Base-by-base conservation (phyloP, 495 filamentous ascomycete genomes). In the Talaromyces wortmannii region DNA sequence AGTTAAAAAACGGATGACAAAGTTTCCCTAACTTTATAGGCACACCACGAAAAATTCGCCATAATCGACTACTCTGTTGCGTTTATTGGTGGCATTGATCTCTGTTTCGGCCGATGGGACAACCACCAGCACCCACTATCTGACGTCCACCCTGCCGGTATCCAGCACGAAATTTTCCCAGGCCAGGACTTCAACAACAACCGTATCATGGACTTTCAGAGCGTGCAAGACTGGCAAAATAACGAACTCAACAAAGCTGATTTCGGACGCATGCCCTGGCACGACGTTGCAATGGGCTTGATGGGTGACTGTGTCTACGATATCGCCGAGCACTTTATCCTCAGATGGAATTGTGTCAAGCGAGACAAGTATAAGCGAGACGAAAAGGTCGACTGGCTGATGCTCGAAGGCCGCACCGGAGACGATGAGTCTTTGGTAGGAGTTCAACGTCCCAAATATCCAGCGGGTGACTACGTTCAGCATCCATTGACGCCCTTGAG, bases 71-170 rank as follows among this genome's bases (percentile, higher is more conserved):
- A 95, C 68, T 80, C 82, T 15, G 63, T 92, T 57, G 92, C 90
- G 15, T 97, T 96, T 61, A 90, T 96, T 55, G 92, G 92, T 42
- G 92, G 92, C 2, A 77, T 97, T 32, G 92, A 97, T 70, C 78
- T 97, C n/a, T 97, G 92, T 68, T 97, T 96, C 66, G 92, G 92
- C 4, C 82, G 92, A 29, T 97, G 92, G 92, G 92, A 96, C 58
- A 73, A 78, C 52, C 83, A 88, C 57, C 89, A 95, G 63, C 92
- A 97, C 72, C 82, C 83, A 5, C 78, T 95, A 48, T 78, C 92
- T 7, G 92, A 97, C 65, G 85, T 92, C 6, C 91, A 96, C 62
- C 92, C 92, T 0, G 84, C 83, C 44, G 89, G 85, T 6, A 78
- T 95, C n/a, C 72, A 79, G 17, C 83, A 88, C 52, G 91, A 96